phyloP scores from a whole-genome alignment of 2,329 filamentous ascomycete species.

The Orbilia ellipsospora region DNA sequence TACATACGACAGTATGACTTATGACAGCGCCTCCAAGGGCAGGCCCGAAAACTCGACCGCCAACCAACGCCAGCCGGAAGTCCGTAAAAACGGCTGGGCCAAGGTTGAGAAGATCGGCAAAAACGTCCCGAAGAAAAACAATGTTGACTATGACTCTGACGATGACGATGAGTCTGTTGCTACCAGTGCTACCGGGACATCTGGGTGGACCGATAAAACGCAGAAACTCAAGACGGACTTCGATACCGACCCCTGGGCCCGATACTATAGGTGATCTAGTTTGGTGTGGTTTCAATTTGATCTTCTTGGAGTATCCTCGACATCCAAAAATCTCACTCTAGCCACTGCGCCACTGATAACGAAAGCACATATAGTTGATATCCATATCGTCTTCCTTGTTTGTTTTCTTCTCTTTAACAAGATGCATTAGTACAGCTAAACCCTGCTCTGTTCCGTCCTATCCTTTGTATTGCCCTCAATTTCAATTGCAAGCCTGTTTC shows the following conservation, averaged over 20 bases:
- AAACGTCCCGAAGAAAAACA: conserved; percentile 9
- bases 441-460: no score
- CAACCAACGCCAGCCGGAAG: neutral
- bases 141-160: conserved; percentile 14
- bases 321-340: no score
- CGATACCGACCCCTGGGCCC: conserved; percentile 48
- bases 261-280: conserved; percentile 15
- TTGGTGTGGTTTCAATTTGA: neutral
- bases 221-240: conserved; percentile 45
- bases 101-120: conserved; percentile 40
- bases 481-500: no score
- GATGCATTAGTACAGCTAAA: no score
- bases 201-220: conserved; percentile 45
- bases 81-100: conserved; percentile 56
- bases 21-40: conserved; percentile 7
- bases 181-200: conserved; percentile 22
- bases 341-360: no score
- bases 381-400: no score
- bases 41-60: neutral
- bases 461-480: no score
- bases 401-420: no score
- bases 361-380: no score
- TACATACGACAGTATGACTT: conserved; percentile 16
- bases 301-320: no score
- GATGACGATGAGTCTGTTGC: conserved; percentile 33